Conservation (phyloP, 371 early-diverging fungal genomes). For the Mucor racemosus region DNA sequence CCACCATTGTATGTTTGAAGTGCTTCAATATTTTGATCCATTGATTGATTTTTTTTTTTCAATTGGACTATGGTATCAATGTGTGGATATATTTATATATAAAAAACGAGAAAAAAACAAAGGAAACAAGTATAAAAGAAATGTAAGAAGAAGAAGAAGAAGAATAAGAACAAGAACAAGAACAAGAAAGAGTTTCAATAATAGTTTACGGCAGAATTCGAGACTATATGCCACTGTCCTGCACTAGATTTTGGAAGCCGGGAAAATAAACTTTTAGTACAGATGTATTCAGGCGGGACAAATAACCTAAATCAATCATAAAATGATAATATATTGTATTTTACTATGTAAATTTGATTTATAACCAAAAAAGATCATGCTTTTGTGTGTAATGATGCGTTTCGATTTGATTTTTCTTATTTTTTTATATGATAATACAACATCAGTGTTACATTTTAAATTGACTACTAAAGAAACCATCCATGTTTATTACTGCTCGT, state of each 20-base stretch:
- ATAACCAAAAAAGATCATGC: neutral
- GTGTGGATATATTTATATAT: neutral
- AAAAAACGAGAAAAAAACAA: neutral
- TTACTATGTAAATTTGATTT: neutral
- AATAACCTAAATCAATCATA: neutral
- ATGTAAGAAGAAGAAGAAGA: neutral
- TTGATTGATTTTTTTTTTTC: neutral
- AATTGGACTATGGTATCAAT: too few relatives aligned
- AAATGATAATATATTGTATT: neutral
- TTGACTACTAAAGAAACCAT: neutral
- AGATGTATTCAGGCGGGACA: slow-evolving; percentile 5
- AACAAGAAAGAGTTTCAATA: too few relatives aligned
- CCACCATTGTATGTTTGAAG: slow-evolving; percentile 29
- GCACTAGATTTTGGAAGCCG: neutral
- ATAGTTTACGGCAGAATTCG: too few relatives aligned
- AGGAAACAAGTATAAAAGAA: neutral
- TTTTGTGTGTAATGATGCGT: neutral
- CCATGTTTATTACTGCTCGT: neutral
- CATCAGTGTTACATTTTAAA: neutral
- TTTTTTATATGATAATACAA: neutral
- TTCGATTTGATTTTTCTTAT: neutral
- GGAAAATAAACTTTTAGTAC: neutral
- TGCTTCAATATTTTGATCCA: slow-evolving; percentile 15
- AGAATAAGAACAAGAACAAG: neutral
- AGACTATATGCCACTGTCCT: neutral